phyloP scores from a whole-genome alignment of 306 rosid genomes.

The Fagus sylvatica region DNA sequence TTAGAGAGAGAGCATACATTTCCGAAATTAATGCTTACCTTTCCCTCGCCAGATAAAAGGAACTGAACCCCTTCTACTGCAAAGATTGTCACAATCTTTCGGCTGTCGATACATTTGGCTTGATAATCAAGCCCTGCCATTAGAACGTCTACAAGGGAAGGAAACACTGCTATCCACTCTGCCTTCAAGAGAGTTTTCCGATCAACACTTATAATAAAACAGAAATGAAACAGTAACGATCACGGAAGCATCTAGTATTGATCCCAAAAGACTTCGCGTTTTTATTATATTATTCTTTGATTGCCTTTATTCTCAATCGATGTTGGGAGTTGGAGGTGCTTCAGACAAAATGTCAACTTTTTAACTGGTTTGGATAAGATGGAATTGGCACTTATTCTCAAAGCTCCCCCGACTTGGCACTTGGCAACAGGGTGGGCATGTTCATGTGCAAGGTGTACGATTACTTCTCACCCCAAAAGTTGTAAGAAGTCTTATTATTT shows the following conservation, averaged over 20 bases:
- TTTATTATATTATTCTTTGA: not conserved
- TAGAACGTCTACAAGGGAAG: constrained; percentile 19
- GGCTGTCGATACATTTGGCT: constrained; percentile 34
- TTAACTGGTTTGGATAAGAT: no score
- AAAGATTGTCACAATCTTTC: constrained; percentile 46
- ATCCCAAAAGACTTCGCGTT: not conserved
- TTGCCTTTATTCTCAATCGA: not conserved
- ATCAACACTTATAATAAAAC: not conserved
- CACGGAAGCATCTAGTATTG: not conserved
- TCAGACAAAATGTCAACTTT: not conserved
- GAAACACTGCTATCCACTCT: constrained; percentile 25
- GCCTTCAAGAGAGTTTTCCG: constrained; percentile 21
- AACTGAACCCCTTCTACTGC: constrained; percentile 73
- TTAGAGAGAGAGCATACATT: no score
- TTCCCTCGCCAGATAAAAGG: constrained; percentile 65
- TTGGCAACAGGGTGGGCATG: no score
- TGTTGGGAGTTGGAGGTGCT: not conserved
- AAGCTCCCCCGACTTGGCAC: no score
- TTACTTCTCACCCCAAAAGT: no score
- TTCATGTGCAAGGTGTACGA: no score
- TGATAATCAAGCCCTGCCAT: constrained; percentile 58
- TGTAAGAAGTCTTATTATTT: no score
- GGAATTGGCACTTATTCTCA: no score
- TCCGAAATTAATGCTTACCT: constrained; percentile 44
- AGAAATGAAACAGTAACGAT: not conserved